These are phyloP conservation scores for Magnaporthiopsis poae DNA, from an alignment of 2,329 filamentous ascomycete genomes.

Conservation along the genomic window DNA sequence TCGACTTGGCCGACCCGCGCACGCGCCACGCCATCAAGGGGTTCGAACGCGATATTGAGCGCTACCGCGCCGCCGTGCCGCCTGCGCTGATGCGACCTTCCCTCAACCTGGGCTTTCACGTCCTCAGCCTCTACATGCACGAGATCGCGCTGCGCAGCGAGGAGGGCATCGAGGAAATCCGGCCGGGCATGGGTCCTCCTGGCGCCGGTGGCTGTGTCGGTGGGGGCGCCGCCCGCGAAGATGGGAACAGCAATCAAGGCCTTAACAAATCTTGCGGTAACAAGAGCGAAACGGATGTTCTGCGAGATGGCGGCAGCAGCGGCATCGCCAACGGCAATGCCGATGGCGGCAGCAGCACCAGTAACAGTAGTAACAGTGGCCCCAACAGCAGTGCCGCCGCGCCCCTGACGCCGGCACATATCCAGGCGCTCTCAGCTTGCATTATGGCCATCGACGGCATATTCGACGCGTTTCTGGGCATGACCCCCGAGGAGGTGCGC, in stretches of 20 bases:
- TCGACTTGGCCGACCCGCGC: slow-evolving; percentile 51
- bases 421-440: slow-evolving; percentile 58
- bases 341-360: slow-evolving; percentile 5
- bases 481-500: slow-evolving; percentile 50
- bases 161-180: background rate
- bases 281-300: background rate
- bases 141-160: slow-evolving; percentile 63
- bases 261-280: background rate
- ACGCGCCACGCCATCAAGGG: slow-evolving; percentile 55
- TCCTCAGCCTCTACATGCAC: slow-evolving; percentile 63
- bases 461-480: slow-evolving; percentile 53
- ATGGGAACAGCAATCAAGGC: slow-evolving; percentile 25
- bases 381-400: slow-evolving; percentile 7
- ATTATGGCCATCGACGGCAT: slow-evolving; percentile 56
- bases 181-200: background rate
- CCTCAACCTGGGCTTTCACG: slow-evolving; percentile 53
- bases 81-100: slow-evolving; percentile 44
- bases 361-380: slow-evolving; percentile 18
- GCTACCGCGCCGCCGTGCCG: slow-evolving; percentile 46
- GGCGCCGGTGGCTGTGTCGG: background rate
- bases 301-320: background rate
- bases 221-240: slow-evolving; percentile 32
- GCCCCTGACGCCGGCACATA: slow-evolving; percentile 45
- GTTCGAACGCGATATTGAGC: slow-evolving; percentile 55
- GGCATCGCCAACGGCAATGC: slow-evolving; percentile 19